Percentiles rank a stretch among this genome's conserved stretches.
These are phyloP conservation scores for Rheum nobile DNA, from an alignment of 148 eudicot genomes.

Conservation along the genomic window DNA sequence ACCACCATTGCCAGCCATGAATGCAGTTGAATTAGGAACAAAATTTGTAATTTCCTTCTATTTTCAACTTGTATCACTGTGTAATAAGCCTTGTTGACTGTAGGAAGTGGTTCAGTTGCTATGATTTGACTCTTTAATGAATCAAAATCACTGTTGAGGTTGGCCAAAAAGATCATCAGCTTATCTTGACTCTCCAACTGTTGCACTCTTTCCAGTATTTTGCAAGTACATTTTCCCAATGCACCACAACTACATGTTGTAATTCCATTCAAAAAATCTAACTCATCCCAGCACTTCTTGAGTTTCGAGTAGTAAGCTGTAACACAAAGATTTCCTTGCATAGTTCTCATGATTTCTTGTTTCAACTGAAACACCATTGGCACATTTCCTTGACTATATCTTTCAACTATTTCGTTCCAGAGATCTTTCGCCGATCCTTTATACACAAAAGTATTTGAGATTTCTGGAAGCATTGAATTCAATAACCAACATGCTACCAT, in stretches of 20 bases:
- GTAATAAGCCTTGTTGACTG: background rate
- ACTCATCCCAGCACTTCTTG: background rate
- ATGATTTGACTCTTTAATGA: background rate
- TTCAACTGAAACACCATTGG: background rate
- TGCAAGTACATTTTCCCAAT: background rate
- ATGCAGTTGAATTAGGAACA: background rate
- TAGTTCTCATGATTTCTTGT: background rate
- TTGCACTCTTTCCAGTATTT: no score
- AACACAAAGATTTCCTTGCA: constrained; percentile 10
- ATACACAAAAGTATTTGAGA: no score
- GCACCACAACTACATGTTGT: background rate
- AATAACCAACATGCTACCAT: no score
- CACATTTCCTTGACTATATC: background rate
- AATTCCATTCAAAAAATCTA: background rate
- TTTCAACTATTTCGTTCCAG: background rate
- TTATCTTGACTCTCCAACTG: background rate
- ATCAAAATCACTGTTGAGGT: no score
- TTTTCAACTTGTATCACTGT: no score
- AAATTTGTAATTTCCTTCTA: background rate
- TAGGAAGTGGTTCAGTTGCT: background rate
- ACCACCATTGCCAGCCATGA: background rate
- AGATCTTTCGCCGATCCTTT: background rate
- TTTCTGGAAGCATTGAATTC: no score
- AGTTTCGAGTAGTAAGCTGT: background rate
- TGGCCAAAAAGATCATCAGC: background rate